phyloP scores from a whole-genome alignment of 176 grass and related monocot genomes.

The Rhynchospora pubera region DNA sequence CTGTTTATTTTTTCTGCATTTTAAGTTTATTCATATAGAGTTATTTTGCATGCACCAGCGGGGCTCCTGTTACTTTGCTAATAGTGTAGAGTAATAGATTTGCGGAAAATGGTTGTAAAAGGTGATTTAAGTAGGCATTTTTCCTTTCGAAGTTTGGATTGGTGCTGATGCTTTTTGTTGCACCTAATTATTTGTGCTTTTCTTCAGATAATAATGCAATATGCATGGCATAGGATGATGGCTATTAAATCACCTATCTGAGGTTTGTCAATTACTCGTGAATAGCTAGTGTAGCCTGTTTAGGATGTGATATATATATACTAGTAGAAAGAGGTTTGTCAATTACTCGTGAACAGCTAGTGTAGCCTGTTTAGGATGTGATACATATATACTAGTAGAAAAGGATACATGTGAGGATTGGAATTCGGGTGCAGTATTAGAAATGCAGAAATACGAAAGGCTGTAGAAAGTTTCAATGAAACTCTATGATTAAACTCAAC shows the following conservation, averaged over 20 bases:
- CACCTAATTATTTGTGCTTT: neutral
- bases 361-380: no score
- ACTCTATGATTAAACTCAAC: neutral
- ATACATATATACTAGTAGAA: no score
- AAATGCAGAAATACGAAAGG: neutral
- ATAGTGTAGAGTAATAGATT: neutral
- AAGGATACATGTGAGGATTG: neutral
- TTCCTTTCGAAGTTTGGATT: neutral
- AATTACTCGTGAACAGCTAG: no score
- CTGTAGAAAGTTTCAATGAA: neutral
- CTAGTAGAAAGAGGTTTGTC: neutral
- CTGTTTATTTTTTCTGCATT: constrained; percentile 11
- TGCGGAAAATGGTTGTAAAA: neutral
- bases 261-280: neutral
- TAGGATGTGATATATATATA: neutral
- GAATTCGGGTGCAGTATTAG: neutral
- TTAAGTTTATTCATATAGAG: constrained; percentile 17
- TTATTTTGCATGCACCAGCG: neutral
- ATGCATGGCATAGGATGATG: neutral
- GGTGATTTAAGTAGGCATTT: neutral
- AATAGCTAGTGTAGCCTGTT: neutral
- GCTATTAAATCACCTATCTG: neutral
- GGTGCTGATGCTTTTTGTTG: neutral
- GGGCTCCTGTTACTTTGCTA: neutral
- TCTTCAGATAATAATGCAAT: neutral